phyloP scores from a whole-genome alignment of 163 green algal genomes.

The Volvox carteri region DNA sequence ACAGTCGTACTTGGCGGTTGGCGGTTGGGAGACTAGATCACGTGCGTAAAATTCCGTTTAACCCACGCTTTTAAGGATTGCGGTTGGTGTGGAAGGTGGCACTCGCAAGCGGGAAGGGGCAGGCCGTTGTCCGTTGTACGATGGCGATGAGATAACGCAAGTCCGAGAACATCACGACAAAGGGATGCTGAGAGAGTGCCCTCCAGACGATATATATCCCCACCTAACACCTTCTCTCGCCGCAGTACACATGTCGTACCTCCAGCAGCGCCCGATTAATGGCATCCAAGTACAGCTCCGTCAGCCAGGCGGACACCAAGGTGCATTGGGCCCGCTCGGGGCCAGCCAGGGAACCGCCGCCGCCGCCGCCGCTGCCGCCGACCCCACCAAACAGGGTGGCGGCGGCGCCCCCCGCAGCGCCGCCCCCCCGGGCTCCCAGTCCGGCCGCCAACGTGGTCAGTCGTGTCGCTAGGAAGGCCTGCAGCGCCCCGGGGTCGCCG shows the following conservation, averaged over 20 bases:
- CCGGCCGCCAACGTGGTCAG: background rate
- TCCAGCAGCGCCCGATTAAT: conserved; percentile 86
- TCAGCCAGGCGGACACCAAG: conserved; percentile 94
- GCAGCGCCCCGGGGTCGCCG: conserved; percentile 77
- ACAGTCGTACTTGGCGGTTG: too few relatives aligned
- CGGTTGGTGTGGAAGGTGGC: background rate
- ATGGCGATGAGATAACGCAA: too few relatives aligned
- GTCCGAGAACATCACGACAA: too few relatives aligned
- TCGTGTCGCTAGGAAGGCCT: conserved; percentile 79
- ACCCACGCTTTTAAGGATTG: too few relatives aligned
- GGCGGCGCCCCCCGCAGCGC: background rate
- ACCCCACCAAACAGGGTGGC: background rate
- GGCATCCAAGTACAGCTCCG: conserved; percentile 93
- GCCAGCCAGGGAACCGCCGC: background rate
- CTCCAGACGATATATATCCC: too few relatives aligned
- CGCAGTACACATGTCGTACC: conserved; percentile 32
- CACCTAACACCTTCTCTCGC: too few relatives aligned
- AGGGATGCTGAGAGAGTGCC: too few relatives aligned
- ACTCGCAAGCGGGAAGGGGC: background rate
- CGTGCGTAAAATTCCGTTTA: too few relatives aligned
- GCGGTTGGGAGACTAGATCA: too few relatives aligned
- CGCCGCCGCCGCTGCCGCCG: background rate
- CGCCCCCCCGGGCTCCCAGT: background rate
- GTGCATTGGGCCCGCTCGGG: conserved; percentile 82
- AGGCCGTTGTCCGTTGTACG: too few relatives aligned